Percentiles rank a stretch among this genome's conserved stretches.
These are phyloP conservation scores for Agrostemma githago DNA, from an alignment of 148 eudicot species.

Conservation along the genomic window DNA sequence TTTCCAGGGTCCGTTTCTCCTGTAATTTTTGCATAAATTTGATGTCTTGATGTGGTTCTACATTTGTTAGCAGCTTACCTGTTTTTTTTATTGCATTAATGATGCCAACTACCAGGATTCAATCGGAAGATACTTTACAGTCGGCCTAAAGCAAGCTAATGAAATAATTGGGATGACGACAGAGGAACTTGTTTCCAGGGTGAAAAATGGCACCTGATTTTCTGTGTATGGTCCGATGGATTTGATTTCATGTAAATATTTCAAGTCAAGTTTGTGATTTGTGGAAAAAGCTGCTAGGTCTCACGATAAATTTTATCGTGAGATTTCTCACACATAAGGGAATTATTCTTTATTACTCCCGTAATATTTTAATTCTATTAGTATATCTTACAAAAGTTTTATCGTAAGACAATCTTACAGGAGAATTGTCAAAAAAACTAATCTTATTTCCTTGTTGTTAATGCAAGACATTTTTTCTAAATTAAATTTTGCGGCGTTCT, in stretches of 20 bases:
- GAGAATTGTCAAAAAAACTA: no score
- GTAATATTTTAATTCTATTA: no score
- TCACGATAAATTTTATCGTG: no score
- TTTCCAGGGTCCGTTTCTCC: conserved; percentile 60
- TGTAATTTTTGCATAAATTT: neutral
- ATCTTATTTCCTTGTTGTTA: no score
- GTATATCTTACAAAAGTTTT: no score
- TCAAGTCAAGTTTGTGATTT: neutral
- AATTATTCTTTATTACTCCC: no score
- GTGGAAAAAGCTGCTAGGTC: neutral
- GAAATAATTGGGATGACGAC: conserved; percentile 85
- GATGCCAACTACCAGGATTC: conserved; percentile 44
- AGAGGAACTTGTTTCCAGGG: conserved; percentile 68
- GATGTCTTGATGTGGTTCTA: neutral
- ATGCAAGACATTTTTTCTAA: no score
- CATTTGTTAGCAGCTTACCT: neutral
- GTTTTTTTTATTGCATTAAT: conserved; percentile 1
- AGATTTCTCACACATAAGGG: no score
- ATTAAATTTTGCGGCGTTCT: no score
- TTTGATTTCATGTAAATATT: conserved; percentile 14
- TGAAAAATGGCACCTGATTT: conserved; percentile 32
- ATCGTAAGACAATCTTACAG: no score
- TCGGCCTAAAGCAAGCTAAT: conserved; percentile 68
- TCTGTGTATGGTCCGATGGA: neutral
- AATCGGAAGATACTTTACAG: conserved; percentile 66